Evolutionary conservation across 305 asterid genomes (phyloP).

Genomic region (Fraxinus sp.): DNA sequence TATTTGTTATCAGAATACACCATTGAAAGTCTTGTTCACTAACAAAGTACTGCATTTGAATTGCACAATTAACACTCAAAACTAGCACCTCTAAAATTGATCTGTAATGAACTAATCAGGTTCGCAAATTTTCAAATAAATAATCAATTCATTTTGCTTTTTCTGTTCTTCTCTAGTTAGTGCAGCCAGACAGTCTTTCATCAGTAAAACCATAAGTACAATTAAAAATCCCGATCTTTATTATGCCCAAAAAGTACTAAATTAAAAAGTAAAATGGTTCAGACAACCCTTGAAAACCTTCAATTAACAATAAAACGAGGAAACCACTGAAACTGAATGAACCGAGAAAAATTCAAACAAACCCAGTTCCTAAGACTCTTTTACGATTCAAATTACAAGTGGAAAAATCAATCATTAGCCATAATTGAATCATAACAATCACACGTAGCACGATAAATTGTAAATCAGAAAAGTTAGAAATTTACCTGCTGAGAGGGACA

Average conservation of each 20-base stretch:
- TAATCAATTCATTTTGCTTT: neutral
- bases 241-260: neutral
- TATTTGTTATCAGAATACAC: neutral
- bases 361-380: neutral
- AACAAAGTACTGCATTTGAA: neutral
- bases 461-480: neutral
- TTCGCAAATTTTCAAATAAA: neutral
- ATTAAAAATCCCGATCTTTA: neutral
- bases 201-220: neutral
- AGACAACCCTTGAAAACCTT: neutral
- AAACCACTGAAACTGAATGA: neutral
- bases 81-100: neutral
- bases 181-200: neutral
- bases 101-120: neutral
- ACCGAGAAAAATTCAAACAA: neutral
- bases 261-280: neutral
- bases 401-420: neutral
- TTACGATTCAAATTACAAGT: neutral
- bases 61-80: neutral
- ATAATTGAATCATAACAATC: neutral
- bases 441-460: neutral
- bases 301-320: neutral
- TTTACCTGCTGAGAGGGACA: neutral
- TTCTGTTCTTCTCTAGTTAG: neutral
- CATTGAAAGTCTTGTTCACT: neutral